Evolutionary conservation across 129 eudicot species (phyloP), one percentile per base, ranked within the genome.

Genomic region (Tagetes erecta): DNA sequence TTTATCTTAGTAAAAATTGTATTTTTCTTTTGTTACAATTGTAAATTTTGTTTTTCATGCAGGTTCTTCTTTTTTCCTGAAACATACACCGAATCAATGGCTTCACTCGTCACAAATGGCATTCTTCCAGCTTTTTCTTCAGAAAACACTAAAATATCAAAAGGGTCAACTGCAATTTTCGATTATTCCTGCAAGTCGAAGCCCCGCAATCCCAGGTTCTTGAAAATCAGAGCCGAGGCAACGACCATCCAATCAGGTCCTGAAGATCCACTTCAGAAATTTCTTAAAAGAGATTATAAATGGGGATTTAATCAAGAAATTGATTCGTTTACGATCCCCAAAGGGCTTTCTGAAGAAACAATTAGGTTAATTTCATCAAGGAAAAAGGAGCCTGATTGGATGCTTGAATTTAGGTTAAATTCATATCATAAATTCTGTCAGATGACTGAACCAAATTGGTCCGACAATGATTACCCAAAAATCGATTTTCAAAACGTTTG

Each of bases 361-460:
- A 7, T 88, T 67, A 82, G 93, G 83, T 64, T 88, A 12, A 95
- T 95, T 78, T 95, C 96, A 35, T 81, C 91, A 1, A 70, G 92
- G 33, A 88, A 91, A 68, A 83, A 85, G 4, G 99, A 95, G 12
- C 99, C 99, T 14, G 96, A 91, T 87, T 95, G 99, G 99, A 95
- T 95, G 99, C 92, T 95, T 82, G 96, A 95, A 75, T 88, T 88
- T 75, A 88, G 99, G 73, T 83, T 95, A 34, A 95, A 84, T 62
- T 78, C 96, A 36, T 95, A 85, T 81, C 50, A 80, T 46, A 87
- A 91, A 66, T 95, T 87, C 60, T 33, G 84, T 53, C 84, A 70
- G 31, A 88, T 95, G 97, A 80, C 73, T 51, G 97, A 88, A 55
- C 99, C 99, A 11, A 78, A 82, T 4, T 95, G 99, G 99, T 95